Base-by-base conservation (phyloP, 768 basidiomycete species). In the Leccinum subgranulosum region DNA sequence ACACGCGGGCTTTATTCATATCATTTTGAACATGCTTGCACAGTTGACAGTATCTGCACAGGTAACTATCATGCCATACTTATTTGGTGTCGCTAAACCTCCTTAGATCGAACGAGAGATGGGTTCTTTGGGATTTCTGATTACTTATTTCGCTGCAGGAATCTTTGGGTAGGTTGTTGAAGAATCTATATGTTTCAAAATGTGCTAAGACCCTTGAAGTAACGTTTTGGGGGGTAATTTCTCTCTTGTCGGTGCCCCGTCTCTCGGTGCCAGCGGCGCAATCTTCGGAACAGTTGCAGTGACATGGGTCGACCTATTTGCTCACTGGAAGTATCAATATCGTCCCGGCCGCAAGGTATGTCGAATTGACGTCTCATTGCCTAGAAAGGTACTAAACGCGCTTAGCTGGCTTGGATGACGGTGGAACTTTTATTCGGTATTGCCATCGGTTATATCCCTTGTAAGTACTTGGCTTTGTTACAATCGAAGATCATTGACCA, bases 1-100 rank as follows among this genome's bases (percentile, higher is more conserved):
- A 6, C 96, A 98, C 64, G 97, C 93, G 11, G 96, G 96, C n/a
- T 79, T 99, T 56, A 78, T 99, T n/a, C 96, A 99, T 69, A 79
- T 96, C 34, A 62, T 88, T 4, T 68, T 99, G 59, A 99, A 99
- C 69, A 89, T 98, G 86, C 69, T 95, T 28, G 94, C 88, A 14
- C 95, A 96, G 64, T 70, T 90, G 56, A 84, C 82, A 0, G 75
- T 90, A n/a, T 88, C 87, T 7, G 90, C 87, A 34, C 86, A 90
- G 73, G 92, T 90, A 66, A 63, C 55, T 54, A 49, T 55, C 21
- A 47, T 28, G 15, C 21, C 27, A 3, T 14, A 34, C 31, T 12
- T 54, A 34, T 25, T 29, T 3, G 12, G 17, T 11, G 23, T 48
- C 48, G 29, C 53, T 63, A 6, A 66, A 6, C 0, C 23, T 46